Evolutionary conservation across 2,329 filamentous ascomycete genomes (phyloP).

Genomic region (Diaporthe sp.): DNA sequence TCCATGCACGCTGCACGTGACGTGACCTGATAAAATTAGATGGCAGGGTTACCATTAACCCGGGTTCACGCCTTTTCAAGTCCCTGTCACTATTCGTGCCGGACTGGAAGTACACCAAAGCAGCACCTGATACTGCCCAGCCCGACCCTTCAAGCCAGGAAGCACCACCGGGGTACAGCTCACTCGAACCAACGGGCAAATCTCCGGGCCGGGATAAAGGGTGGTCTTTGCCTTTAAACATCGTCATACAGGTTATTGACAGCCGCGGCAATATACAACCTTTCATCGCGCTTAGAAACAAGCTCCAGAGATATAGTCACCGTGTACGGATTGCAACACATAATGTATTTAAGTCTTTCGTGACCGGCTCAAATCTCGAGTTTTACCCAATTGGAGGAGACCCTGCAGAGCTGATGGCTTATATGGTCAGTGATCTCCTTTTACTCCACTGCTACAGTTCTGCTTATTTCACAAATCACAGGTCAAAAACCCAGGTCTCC

Average conservation of each 20-base stretch:
- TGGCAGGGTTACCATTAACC: not conserved
- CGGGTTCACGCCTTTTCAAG: not conserved
- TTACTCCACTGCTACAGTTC: not conserved
- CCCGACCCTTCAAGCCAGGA: not conserved
- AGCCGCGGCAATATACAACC: not conserved
- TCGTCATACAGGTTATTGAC: not conserved
- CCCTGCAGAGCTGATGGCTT: not conserved
- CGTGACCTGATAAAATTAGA: not conserved
- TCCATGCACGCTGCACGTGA: too few species aligned
- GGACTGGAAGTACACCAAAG: not conserved
- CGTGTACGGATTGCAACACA: not conserved
- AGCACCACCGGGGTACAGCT: not conserved
- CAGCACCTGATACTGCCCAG: not conserved
- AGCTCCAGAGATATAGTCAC: not conserved
- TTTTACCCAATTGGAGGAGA: not conserved
- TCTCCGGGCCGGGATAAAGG: not conserved
- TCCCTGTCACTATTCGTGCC: not conserved
- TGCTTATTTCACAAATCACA: not conserved
- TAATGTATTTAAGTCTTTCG: not conserved
- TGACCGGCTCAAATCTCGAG: not conserved
- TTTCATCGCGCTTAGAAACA: not conserved
- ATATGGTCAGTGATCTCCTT: not conserved
- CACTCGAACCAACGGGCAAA: not conserved
- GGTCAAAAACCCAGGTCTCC: constrained; percentile 17
- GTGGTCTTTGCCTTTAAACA: not conserved